Base-by-base conservation (phyloP, 2,329 filamentous ascomycete species). In the Ophiostoma perfectum region DNA sequence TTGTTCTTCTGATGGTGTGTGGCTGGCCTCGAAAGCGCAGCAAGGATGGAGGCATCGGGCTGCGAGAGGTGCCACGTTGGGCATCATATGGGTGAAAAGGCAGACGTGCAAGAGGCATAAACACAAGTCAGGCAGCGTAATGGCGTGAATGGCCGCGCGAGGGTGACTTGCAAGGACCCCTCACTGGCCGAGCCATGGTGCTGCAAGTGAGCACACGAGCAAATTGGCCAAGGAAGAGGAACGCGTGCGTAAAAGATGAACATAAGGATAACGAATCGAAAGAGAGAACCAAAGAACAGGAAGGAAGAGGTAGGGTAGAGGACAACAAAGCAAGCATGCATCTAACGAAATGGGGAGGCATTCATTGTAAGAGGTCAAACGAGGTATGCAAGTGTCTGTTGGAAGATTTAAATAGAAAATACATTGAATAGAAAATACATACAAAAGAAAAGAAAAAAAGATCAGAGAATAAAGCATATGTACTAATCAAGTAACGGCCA, bases 11-110 rank as follows among this genome's bases (percentile, higher is more conserved):
- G 45, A 14, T n/a, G 5, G 38, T 11, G 39, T 2, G 1, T 18
- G 60, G 16, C 39, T n/a, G 16, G 39, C 38, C 38, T 62, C 60
- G 27, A 16, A 42, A 18, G 60, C 27, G 27, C 27, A 27, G 27
- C 8, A n/a, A n/a, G 39, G 60, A 11, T 14, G 58, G 58, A 18
- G 58, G 58, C 38, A 12, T 63, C 14, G 14, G 58, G 58, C 58
- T 63, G 58, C 58, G 38, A 63, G 12, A 63, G 60, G 39, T 63
- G 60, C 60, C 60, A 63, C 60, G 60, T 63, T 18, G n/a, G 60
- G 18, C 27, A 38, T 9, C 2, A 11, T 18, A 11, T 42, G 27
- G 27, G 27, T 27, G 27, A 27, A 27, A 27, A 12, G 42, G 60
- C 16, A 63, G 5, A 44, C 18, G 27, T 63, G 27, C 58, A 63